phyloP scores from a whole-genome alignment of 2,329 filamentous ascomycete genomes.

The Laburnicola sp. region DNA sequence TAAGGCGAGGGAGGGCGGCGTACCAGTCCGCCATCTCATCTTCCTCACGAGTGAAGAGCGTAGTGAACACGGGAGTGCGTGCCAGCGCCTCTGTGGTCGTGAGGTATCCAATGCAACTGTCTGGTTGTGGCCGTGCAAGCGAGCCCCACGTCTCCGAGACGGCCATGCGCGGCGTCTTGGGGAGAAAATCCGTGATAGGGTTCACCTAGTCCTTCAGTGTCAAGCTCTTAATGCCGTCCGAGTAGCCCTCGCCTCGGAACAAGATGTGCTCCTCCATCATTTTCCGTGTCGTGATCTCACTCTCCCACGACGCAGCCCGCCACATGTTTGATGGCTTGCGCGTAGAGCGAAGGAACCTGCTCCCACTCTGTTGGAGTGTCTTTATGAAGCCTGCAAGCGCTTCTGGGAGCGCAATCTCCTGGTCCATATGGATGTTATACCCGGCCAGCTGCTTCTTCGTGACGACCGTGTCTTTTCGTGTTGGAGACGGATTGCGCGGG shows the following conservation, averaged over 20 bases:
- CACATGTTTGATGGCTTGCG: constrained; percentile 16
- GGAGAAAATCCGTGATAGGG: too few species aligned
- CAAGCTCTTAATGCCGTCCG: too few species aligned
- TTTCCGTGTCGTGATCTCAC: constrained; percentile 15
- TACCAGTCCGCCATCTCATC: constrained; percentile 20
- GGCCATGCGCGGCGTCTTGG: constrained; percentile 8
- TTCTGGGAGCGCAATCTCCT: constrained; percentile 11
- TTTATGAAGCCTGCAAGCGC: constrained; percentile 13
- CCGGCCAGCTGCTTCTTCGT: constrained; percentile 15
- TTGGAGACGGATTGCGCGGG: constrained; percentile 16
- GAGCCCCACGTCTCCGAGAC: constrained; percentile 14
- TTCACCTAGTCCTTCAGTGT: too few species aligned
- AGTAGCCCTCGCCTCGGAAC: constrained; percentile 14
- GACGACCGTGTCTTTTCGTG: constrained; percentile 13
- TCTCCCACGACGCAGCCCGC: constrained; percentile 17
- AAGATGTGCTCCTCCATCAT: constrained; percentile 19
- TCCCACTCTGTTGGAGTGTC: constrained; percentile 13
- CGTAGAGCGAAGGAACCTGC: constrained; percentile 15
- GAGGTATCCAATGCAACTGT: constrained; percentile 20
- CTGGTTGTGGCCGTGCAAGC: constrained; percentile 17
- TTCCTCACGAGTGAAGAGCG: constrained; percentile 15
- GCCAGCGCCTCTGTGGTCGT: constrained; percentile 15
- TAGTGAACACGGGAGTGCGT: constrained; percentile 10
- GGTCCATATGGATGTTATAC: constrained; percentile 19
- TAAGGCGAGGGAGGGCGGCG: constrained; percentile 5